Base-by-base conservation (phyloP, 2,329 filamentous ascomycete genomes). In the Tolypocladium guangdongense region DNA sequence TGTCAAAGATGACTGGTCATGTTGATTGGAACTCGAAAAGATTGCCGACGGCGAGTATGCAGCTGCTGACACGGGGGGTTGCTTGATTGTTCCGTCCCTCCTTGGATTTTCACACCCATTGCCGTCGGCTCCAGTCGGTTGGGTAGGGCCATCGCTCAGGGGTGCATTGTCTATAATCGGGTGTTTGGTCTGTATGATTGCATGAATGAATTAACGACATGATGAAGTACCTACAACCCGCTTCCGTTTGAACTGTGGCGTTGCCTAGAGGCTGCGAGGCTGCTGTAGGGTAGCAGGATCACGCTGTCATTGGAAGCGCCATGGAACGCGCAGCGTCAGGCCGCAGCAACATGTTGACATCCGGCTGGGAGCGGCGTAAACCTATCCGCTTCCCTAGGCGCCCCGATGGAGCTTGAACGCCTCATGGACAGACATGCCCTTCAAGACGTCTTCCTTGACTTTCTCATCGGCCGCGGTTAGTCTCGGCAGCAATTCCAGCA, bases 401-500 rank as follows among this genome's bases (percentile, higher is more conserved):
- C 68, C 64, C 41, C 79, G 70, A 57, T 84, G 78, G 53, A 72
- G 77, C 64, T 77, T 76, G 62, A 90, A 88, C 3, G 85, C 83
- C 56, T 87, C 84, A 52, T 78, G 74, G 20, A 88, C 82, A 22
- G 74, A 78, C 61, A 78, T 74, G 10, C 86, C 86, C 38, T 72
- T 69, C 49, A 74, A 66, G n/a, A 90, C 83, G 59, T 86, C 85
- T 48, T 76, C 74, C 65, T 80, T 83, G n/a, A 83, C 81, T 63
- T 74, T 75, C 50, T 80, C 76, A 64, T 86, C 83, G 39, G 81
- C 80, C 6, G 63, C 60, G 7, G 67, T 68, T 38, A 76, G 63
- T 54, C 60, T 54, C 56, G 83, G 82, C 58, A 86, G 71, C 58
- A 88, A 62, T 49, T 79, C 78, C 14, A 88, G 62, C 22, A 88